A percentile compares a stretch with the other conserved stretches of the same genome.
Evolutionary conservation across 2,329 filamentous ascomycete species (phyloP).

Genomic region (Aspergillus clavatus): DNA sequence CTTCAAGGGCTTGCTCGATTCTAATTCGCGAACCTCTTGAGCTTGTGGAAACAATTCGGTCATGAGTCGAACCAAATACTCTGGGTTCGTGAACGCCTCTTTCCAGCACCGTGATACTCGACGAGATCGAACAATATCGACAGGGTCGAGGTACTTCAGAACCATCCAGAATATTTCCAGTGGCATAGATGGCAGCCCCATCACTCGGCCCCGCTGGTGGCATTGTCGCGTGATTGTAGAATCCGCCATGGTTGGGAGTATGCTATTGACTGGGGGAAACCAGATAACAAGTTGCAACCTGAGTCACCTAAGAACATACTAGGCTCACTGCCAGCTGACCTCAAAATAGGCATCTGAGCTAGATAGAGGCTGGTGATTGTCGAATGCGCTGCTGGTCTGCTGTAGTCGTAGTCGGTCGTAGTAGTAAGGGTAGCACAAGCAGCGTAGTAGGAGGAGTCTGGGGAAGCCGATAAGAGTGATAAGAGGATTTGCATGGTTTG

Average conservation of each 20-base stretch:
- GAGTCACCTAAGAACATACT: no score
- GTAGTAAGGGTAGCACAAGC: no score
- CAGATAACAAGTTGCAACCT: no score
- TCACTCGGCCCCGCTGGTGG: conserved; percentile 2
- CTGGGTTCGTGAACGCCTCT: conserved; percentile 47
- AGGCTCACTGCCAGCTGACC: no score
- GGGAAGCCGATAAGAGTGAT: no score
- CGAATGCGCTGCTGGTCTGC: no score
- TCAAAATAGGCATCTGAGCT: no score
- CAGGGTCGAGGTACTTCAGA: conserved; percentile 45
- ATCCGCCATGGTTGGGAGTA: neutral
- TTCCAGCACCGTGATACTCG: conserved; percentile 50
- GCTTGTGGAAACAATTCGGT: conserved; percentile 50
- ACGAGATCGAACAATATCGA: conserved; percentile 50
- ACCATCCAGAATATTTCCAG: conserved; percentile 56
- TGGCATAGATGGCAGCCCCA: conserved; percentile 42
- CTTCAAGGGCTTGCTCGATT: conserved; percentile 1
- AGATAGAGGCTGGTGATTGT: no score
- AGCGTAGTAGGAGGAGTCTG: no score
- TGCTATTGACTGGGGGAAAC: no score
- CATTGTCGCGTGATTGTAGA: neutral
- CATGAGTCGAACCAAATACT: conserved; percentile 47
- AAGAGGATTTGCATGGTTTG: no score
- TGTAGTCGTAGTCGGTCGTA: no score
- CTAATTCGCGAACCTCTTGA: conserved; percentile 47